Evolutionary conservation across 495 filamentous ascomycete species (phyloP).

Genomic region (Penicillium paradoxum): DNA sequence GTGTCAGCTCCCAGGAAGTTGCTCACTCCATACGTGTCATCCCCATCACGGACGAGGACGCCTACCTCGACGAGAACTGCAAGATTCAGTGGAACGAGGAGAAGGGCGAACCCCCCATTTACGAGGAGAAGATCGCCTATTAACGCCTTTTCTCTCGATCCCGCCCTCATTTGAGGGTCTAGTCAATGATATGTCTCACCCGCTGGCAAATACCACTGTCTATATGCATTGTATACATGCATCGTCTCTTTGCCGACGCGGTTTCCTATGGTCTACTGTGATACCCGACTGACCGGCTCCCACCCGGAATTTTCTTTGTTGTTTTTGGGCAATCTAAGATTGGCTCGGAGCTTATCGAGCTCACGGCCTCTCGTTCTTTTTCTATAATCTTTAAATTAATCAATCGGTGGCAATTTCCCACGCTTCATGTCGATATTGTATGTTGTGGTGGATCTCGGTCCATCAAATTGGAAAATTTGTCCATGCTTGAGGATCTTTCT

Average conservation of each 20-base stretch:
- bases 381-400: constrained; percentile 6
- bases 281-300: constrained; percentile 21
- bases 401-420: background rate
- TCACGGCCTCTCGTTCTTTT: constrained; percentile 2
- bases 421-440: background rate
- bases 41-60: constrained; percentile 77
- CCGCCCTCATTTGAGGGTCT: background rate
- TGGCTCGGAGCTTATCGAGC: background rate
- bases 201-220: background rate
- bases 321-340: background rate
- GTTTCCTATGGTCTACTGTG: constrained; percentile 17
- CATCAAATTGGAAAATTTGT: background rate
- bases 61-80: constrained; percentile 73
- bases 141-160: constrained; percentile 18
- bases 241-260: background rate
- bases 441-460: background rate
- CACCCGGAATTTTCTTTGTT: constrained; percentile 12
- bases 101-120: constrained; percentile 70
- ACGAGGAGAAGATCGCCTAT: constrained; percentile 61
- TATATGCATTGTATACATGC: background rate
- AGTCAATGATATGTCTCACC: background rate
- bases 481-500: background rate
- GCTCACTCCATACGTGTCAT: constrained; percentile 66
- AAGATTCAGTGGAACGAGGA: constrained; percentile 72
- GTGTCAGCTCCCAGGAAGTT: constrained; percentile 74